phyloP scores from a whole-genome alignment of 192 early-diverging fungal genomes.

The Gonapodya sp. region DNA sequence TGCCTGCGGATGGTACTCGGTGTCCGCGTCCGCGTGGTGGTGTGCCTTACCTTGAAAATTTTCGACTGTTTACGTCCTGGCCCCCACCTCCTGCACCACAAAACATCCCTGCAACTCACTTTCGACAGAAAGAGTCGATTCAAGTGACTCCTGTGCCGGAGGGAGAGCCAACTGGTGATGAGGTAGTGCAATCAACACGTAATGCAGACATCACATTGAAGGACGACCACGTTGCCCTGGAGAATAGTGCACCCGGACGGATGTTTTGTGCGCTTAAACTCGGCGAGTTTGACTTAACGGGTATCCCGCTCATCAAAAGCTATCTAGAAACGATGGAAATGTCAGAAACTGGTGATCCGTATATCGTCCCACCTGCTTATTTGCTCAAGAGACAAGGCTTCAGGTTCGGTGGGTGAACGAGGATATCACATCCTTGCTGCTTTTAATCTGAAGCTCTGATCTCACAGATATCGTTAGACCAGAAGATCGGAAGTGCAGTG shows the following conservation, averaged over 20 bases:
- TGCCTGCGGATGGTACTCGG: conserved; percentile 21
- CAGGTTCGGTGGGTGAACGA: conserved; percentile 10
- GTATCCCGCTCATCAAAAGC: background rate
- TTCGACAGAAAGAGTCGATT: background rate
- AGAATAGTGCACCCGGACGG: no score
- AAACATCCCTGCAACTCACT: background rate
- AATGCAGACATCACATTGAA: background rate
- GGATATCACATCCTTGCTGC: background rate
- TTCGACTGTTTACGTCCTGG: background rate
- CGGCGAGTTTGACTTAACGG: background rate
- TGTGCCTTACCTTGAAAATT: background rate
- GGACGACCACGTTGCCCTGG: no score
- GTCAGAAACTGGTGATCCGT: background rate
- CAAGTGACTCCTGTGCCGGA: no score
- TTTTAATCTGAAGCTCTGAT: background rate
- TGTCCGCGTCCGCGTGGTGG: background rate
- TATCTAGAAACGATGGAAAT: background rate
- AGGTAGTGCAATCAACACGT: no score
- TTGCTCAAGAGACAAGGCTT: background rate
- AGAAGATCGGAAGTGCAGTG: conserved; percentile 16
- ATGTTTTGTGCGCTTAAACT: background rate
- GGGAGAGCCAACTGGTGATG: no score
- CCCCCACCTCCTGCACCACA: background rate
- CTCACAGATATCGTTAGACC: conserved; percentile 20
- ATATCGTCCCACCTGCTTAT: background rate